These are phyloP conservation scores for Trichoderma oligosporum DNA, from an alignment of 2,329 filamentous ascomycete species.

Conservation along the genomic window DNA sequence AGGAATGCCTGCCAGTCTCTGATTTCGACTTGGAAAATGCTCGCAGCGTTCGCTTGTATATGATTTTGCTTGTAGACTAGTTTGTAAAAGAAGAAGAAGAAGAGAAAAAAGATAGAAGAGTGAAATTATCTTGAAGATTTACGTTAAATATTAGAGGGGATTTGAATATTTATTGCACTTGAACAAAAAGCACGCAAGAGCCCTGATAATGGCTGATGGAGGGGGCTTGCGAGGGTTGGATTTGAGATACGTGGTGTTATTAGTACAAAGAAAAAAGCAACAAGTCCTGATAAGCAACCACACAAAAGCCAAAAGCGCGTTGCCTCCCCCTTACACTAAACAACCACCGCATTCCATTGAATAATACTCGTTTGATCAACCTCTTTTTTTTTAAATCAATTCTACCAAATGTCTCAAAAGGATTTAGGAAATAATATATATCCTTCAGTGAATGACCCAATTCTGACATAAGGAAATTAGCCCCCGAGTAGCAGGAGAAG, in stretches of 20 bases:
- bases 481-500: no score
- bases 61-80: no score
- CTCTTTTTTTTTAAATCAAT: background rate
- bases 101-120: background rate
- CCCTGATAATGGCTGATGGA: slow-evolving; percentile 15
- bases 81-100: background rate
- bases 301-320: background rate
- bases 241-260: slow-evolving; percentile 8
- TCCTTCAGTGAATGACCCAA: no score
- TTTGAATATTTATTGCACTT: background rate
- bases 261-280: background rate
- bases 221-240: background rate
- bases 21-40: background rate
- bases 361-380: no score
- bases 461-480: no score
- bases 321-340: background rate
- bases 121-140: background rate
- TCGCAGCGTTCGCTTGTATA: background rate
- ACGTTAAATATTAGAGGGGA: background rate
- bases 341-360: background rate
- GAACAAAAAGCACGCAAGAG: slow-evolving; percentile 3
- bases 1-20: slow-evolving; percentile 1
- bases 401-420: no score
- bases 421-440: no score
- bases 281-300: slow-evolving; percentile 11